These are phyloP conservation scores for Alternaria brassicicola DNA, from an alignment of 2,329 filamentous ascomycete species.

Conservation along the genomic window DNA sequence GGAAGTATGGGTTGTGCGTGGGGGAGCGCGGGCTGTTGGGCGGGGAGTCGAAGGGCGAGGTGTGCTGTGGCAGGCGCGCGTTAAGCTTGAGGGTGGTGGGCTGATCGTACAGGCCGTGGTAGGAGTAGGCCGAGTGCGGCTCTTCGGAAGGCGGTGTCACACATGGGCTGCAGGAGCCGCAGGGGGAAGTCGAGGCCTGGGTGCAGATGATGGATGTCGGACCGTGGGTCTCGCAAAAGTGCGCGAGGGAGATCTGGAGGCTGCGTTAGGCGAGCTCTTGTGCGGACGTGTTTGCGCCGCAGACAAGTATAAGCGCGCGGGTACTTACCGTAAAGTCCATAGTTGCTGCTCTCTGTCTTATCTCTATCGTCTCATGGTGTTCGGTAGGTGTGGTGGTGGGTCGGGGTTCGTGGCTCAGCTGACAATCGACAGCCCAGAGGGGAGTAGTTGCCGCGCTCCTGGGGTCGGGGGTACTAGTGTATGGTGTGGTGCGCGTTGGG, in stretches of 20 bases:
- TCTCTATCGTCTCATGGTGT: constrained; percentile 43
- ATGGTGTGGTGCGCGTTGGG: constrained; percentile 24
- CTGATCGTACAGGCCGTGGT: constrained; percentile 44
- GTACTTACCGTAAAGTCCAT: constrained; percentile 51
- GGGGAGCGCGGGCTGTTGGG: constrained; percentile 50
- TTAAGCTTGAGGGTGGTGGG: constrained; percentile 41
- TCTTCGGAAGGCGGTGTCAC: constrained; percentile 51
- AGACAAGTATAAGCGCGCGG: constrained; percentile 24
- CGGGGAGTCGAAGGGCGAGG: constrained; percentile 50
- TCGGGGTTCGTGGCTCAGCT: constrained; percentile 42
- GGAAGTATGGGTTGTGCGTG: constrained; percentile 58
- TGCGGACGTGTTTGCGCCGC: constrained; percentile 1
- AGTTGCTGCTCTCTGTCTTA: constrained; percentile 31
- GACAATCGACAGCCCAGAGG: constrained; percentile 32
- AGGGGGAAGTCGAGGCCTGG: constrained; percentile 62
- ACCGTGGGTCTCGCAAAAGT: constrained; percentile 68
- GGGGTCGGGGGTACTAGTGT: constrained; percentile 20
- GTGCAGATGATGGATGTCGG: constrained; percentile 67
- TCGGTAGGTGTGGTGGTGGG: constrained; percentile 31
- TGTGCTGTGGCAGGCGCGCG: constrained; percentile 40
- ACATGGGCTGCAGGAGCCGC: constrained; percentile 59
- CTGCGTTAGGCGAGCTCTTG: constrained; percentile 6
- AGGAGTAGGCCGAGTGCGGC: constrained; percentile 39
- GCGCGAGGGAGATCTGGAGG: constrained; percentile 63
- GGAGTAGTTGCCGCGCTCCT: constrained; percentile 28